Base-by-base conservation (phyloP, 768 basidiomycete genomes). In the Leucocoprinus sp. region DNA sequence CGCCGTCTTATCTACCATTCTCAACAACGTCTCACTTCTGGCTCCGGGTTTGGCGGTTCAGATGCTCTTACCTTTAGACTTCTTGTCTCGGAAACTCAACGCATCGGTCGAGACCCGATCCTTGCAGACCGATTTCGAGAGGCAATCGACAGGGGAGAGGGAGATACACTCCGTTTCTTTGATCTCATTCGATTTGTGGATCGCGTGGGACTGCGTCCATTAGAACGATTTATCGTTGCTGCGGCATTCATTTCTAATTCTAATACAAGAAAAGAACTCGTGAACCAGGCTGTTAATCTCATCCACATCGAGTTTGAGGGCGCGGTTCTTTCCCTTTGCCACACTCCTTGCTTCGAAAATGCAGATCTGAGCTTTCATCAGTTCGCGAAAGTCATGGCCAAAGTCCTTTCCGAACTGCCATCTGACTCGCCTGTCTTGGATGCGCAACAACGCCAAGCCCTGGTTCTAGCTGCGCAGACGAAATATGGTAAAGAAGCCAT, bases 1-100 rank as follows among this genome's bases (percentile, higher is more conserved):
- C 89, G 93, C 51, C 85, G 95, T 52, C 84, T 96, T 64, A 89
- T 97, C 60, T 80, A 85, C 43, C 87, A 91, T 55, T 89, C 90
- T 18, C 83, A 87, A 65, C 69, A 77, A 40, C 77, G 87, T 50
- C 74, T 86, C 35, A 61, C 76, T 18, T 65, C 75, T 24, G 68
- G 79, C 19, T 68, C 84, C 41, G 67, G 77, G 1, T 82, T 82
- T 52, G 87, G 88, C 58, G 66, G 82, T n/a, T 85, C 85, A 22
- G 76, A 78, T 31, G 75, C 82, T 38, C 69, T 93, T 39, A 85
- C 87, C 11, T 89, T 91, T 60, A 84, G 88, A 29, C 74, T 93
- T 15, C 76, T 93, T 19, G 78, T 86, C 24, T 87, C 92, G 65
- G 92, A 93, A 66, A 86, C 80, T 1, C 86, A 90, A 57, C 80